Percentiles rank a stretch among this genome's conserved stretches.
These are phyloP conservation scores for Ailanthus altissimus DNA, from an alignment of 345 rosid genomes.

Conservation along the genomic window DNA sequence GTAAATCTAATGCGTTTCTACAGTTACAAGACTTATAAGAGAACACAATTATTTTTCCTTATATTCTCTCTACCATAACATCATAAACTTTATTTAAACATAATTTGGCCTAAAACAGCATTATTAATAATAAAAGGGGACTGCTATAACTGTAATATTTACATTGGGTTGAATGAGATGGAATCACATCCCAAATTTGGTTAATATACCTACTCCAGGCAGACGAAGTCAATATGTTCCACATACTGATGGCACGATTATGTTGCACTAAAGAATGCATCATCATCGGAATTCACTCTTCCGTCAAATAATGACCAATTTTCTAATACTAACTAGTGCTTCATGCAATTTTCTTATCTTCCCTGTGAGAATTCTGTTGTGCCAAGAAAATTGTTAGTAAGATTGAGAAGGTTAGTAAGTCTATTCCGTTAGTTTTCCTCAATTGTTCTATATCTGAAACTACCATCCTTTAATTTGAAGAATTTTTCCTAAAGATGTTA, in stretches of 20 bases:
- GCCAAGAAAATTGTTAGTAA: neutral
- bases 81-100: neutral
- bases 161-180: conserved; percentile 12
- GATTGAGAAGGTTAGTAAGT: conserved; percentile 6
- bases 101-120: neutral
- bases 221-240: neutral
- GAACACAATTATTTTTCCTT: too few species aligned
- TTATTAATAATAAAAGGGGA: neutral
- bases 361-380: neutral
- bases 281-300: too few species aligned
- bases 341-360: too few species aligned
- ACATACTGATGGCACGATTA: neutral
- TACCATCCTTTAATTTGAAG: conserved; percentile 22
- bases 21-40: too few species aligned
- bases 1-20: too few species aligned
- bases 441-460: conserved; percentile 5
- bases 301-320: neutral
- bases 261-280: too few species aligned
- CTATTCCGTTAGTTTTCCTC: conserved; percentile 12
- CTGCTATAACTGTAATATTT: neutral
- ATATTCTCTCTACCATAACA: neutral
- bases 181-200: conserved; percentile 12
- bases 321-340: neutral
- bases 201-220: conserved; percentile 9
- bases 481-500: conserved; percentile 34